Base-by-base conservation (phyloP, 225 moss, liverwort and hornwort genomes). In the Polytrichum formosum region DNA sequence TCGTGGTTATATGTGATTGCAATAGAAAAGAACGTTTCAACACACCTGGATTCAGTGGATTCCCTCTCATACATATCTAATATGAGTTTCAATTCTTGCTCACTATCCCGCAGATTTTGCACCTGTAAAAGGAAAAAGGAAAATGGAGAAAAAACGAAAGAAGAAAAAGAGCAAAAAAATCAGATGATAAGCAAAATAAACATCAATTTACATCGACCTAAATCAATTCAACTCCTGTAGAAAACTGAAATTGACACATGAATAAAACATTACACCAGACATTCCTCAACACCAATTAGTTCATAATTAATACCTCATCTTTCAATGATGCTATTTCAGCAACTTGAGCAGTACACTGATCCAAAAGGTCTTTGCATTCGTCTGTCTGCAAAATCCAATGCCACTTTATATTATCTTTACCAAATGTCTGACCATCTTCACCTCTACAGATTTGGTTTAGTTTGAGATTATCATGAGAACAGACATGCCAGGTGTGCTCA, bases 41-140 rank as follows among this genome's bases (percentile, higher is more conserved):
- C 78, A 67, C 83, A 98, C 98, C 98, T 87, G 66, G 90, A 79
- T 35, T 87, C 90, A 60, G 64, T 80, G 53, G 84, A 80, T 66
- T 90, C 90, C 75, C 84, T 87, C 72, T 82, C 87, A 61, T 77
- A 90, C 90, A 90, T 90, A 64, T 90, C 82, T 73, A 90, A 63
- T 69, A 90, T 84, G 54, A 90, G 87, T 65, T 87, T 81, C 76
- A 87, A 68, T 68, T 84, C 90, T 73, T 82, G 87, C 78, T 90
- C 87, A 78, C 87, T 90, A 35, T 75, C 81, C 64, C 84, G 78
- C 69, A 87, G 71, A 72, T 60, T 72, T 80, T 82, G 77, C 64
- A 87, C 79, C 89, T 89, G 80, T 60, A 75, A 23, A 58, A 55
- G 53, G 53, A 4, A 35, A 68, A 53, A 60, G 5, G 3, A 29